Evolutionary conservation across 495 filamentous ascomycete species (phyloP), one percentile per base, ranked within the genome.

Genomic region (Aspergillus panamensis): DNA sequence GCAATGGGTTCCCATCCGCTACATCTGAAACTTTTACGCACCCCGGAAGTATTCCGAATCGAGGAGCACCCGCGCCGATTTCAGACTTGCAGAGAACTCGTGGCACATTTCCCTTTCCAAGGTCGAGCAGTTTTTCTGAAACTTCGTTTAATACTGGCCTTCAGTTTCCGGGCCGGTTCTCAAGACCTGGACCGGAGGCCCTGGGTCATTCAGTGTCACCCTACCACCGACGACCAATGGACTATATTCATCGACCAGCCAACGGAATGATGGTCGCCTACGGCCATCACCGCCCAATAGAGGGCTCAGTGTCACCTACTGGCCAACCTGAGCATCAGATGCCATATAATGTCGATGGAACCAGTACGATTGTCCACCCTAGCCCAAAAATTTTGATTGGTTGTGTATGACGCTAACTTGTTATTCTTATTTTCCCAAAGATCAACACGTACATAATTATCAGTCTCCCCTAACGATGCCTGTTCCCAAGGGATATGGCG

Each of bases 111-210:
- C 67, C 72, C 16, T 69, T 73, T 43, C 62, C 69, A 21, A 62
- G 77, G 47, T 78, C 77, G 2, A 77, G 71, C 59, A 79, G 77
- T 40, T 60, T 78, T 32, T 79, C 77, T 0, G 73, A 77, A 53
- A 54, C 70, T 3, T 71, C 74, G 1, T 74, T 66, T 47, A 67
- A 71, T 43, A 58, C 65, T 13, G 64, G 70, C n/a, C 60, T 75
- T 53, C 72, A 68, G 37, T 58, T 71, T 19, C 72, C 66, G 7
- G 66, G 62, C 21, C 69, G 69, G 19, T 76, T 62, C 35, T 53
- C 69, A n/a, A 66, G 69, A 25, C 61, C 70, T 16, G 65, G 67
- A 10, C 45, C 71, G 17, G 69, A 69, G 32, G 45, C 61, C 12
- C 45, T 71, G 10, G 58, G 53, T 42, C 73, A 67, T 44, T 51